Evolutionary conservation across 495 filamentous ascomycete species (phyloP).

Genomic region (Antarctomyces pellizariae): DNA sequence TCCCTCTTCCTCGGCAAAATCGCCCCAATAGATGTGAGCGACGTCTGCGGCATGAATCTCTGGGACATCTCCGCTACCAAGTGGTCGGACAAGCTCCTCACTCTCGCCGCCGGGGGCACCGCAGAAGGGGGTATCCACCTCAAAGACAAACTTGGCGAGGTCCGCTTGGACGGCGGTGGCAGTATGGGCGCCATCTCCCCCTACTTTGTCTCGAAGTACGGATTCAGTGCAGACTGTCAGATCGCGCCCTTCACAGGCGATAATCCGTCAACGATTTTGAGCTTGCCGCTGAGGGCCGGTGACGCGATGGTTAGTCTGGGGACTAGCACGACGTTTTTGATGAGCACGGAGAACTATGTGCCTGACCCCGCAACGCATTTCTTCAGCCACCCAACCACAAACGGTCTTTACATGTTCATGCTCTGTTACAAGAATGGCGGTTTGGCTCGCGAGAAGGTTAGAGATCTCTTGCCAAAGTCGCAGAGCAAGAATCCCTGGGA

Average conservation of each 20-base stretch:
- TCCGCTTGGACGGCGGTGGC: constrained; percentile 57
- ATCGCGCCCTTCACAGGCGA: constrained; percentile 82
- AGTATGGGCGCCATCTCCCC: constrained; percentile 45
- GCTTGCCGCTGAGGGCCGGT: constrained; percentile 58
- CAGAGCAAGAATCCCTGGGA: constrained; percentile 36
- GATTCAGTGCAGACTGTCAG: constrained; percentile 49
- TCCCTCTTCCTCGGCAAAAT: constrained; percentile 72
- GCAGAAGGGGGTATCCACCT: constrained; percentile 39
- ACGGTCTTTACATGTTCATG: constrained; percentile 91
- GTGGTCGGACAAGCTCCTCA: constrained; percentile 53
- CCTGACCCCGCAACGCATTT: constrained; percentile 74
- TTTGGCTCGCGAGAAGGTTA: constrained; percentile 69
- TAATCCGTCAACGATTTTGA: constrained; percentile 87
- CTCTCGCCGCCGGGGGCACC: constrained; percentile 54
- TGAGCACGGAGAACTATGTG: constrained; percentile 76
- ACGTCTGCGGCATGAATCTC: constrained; percentile 91
- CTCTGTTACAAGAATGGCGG: constrained; percentile 98
- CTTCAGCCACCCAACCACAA: constrained; percentile 70
- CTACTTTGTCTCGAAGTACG: constrained; percentile 60
- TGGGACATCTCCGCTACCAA: constrained; percentile 61
- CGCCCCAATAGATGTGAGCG: constrained; percentile 79
- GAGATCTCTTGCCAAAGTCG: constrained; percentile 34
- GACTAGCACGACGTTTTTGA: constrained; percentile 89
- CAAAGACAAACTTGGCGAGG: constrained; percentile 54
- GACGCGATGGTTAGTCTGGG: constrained; percentile 90